Conservation (phyloP, 2,329 filamentous ascomycete species). For the Fusarium acutatum region DNA sequence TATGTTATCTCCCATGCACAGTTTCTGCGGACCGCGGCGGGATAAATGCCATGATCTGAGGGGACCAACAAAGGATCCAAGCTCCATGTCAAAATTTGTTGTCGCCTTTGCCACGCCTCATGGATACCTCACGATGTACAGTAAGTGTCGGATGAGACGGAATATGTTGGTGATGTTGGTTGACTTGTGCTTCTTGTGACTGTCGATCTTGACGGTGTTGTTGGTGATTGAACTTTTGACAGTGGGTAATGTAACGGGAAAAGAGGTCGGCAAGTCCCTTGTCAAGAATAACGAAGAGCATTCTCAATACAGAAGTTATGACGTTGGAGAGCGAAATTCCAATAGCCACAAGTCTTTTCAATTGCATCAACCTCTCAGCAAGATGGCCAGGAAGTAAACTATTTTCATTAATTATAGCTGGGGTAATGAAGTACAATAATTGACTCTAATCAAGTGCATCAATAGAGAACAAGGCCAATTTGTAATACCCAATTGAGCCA, state of each 20-base stretch:
- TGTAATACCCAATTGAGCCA: neutral
- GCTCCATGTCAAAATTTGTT: neutral
- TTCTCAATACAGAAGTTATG: neutral
- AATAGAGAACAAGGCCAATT: neutral
- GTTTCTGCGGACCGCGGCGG: conserved; percentile 26
- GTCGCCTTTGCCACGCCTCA: conserved; percentile 4
- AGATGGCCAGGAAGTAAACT: neutral
- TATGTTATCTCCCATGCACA: conserved; percentile 14
- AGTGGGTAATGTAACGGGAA: neutral
- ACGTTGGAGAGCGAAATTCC: neutral
- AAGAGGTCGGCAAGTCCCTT: neutral
- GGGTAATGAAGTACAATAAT: neutral
- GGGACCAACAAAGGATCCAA: conserved; percentile 23
- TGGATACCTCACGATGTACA: neutral
- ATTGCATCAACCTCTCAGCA: neutral
- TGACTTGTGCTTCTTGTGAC: neutral
- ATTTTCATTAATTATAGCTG: neutral
- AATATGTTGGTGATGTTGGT: neutral
- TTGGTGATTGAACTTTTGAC: neutral
- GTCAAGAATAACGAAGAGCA: neutral
- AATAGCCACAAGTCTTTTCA: neutral
- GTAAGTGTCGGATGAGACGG: neutral
- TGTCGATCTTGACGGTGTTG: neutral
- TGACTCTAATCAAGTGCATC: too few species aligned
- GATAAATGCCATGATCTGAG: neutral